A percentile compares a stretch with the other conserved stretches of the same genome.
phyloP scores from a whole-genome alignment of 257 asterid genomes.

The Echites panduratus region DNA sequence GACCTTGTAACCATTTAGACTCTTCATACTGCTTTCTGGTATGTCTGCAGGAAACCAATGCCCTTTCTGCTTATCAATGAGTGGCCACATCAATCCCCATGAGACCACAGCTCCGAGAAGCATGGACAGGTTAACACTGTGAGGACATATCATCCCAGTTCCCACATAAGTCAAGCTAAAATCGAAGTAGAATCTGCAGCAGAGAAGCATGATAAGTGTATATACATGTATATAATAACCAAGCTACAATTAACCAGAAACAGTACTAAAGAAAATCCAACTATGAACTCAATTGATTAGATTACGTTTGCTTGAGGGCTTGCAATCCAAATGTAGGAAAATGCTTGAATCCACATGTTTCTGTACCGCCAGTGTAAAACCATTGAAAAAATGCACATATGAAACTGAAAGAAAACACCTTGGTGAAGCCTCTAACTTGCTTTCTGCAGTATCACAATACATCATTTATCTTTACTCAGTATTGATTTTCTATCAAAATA shows the following conservation, averaged over 20 bases:
- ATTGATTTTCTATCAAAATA: background rate
- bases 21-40: constrained; percentile 71
- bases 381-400: constrained; percentile 79
- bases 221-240: too few species aligned
- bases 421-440: constrained; percentile 64
- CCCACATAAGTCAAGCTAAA: constrained; percentile 88
- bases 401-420: constrained; percentile 60
- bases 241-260: too few species aligned
- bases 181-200: constrained; percentile 76
- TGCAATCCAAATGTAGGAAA: constrained; percentile 86
- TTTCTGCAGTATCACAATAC: constrained; percentile 40
- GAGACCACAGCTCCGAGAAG: constrained; percentile 83
- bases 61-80: constrained; percentile 51
- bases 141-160: constrained; percentile 93
- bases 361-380: constrained; percentile 62
- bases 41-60: constrained; percentile 68
- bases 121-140: constrained; percentile 72
- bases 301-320: constrained; percentile 64
- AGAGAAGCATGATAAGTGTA: background rate
- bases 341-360: constrained; percentile 57
- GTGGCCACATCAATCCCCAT: constrained; percentile 89
- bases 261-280: too few species aligned
- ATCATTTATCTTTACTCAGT: background rate
- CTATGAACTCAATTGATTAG: too few species aligned
- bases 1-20: constrained; percentile 87